Evolutionary conservation across 1,139 yeast genomes (phyloP).

Genomic region (Candida sp.): DNA sequence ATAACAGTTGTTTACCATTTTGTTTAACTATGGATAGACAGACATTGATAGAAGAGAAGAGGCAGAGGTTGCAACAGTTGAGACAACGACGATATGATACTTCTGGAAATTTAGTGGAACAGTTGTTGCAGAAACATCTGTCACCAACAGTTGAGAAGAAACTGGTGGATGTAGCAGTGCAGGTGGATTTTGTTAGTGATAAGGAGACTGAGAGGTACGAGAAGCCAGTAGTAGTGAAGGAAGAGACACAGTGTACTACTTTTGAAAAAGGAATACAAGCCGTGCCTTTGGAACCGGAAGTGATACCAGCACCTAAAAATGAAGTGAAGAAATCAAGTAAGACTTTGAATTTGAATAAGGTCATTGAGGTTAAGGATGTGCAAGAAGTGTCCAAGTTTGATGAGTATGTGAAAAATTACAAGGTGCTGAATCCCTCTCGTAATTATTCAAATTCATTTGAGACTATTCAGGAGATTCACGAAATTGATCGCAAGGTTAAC

Average conservation of each 20-base stretch:
- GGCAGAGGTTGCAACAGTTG: conserved; percentile 40
- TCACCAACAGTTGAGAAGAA: conserved; percentile 1
- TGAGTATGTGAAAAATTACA: not conserved
- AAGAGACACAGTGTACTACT: conserved; percentile 15
- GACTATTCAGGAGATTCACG: conserved; percentile 3
- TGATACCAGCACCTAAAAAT: not conserved
- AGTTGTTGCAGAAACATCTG: conserved; percentile 7
- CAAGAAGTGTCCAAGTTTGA: not conserved
- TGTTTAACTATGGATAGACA: conserved; percentile 42
- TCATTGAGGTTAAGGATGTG: not conserved
- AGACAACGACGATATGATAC: conserved; percentile 26
- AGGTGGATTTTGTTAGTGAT: conserved; percentile 2
- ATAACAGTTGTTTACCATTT: no score
- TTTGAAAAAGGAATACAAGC: conserved; percentile 34
- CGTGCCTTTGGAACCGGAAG: conserved; percentile 2
- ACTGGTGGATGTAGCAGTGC: conserved; percentile 10
- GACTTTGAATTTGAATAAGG: not conserved
- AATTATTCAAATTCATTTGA: conserved; percentile 5
- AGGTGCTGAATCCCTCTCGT: conserved; percentile 2
- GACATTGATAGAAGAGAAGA: conserved; percentile 36
- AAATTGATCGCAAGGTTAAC: conserved; percentile 14
- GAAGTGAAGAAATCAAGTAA: conserved; percentile 1
- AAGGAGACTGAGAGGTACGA: not conserved
- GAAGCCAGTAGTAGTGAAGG: conserved; percentile 3
- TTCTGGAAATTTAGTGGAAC: conserved; percentile 5